Evolutionary conservation across 2,329 filamentous ascomycete species (phyloP).

Genomic region (Monosporascus cannonballus): DNA sequence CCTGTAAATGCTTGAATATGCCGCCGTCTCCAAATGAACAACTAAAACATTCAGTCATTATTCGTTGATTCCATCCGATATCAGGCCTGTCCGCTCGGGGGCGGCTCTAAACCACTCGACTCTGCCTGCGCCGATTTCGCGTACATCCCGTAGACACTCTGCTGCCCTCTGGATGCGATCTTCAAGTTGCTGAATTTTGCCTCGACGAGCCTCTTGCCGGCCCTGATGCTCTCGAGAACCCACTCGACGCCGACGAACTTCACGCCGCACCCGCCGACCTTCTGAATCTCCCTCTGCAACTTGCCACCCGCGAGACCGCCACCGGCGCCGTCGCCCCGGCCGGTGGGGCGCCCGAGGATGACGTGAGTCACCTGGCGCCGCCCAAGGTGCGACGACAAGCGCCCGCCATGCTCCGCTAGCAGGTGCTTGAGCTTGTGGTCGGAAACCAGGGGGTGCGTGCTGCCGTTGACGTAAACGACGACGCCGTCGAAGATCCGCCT

Average conservation of each 20-base stretch:
- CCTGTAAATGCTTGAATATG: too few relatives aligned
- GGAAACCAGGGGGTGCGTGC: constrained; percentile 72
- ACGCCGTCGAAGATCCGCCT: constrained; percentile 61
- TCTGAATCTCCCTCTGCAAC: constrained; percentile 71
- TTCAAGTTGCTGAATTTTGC: constrained; percentile 61
- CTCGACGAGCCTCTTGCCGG: constrained; percentile 68
- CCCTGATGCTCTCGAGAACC: constrained; percentile 78
- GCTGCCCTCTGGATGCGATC: constrained; percentile 55
- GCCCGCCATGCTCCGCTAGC: constrained; percentile 67
- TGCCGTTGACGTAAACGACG: constrained; percentile 81
- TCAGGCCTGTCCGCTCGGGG: background rate
- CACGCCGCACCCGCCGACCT: constrained; percentile 60
- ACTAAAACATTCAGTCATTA: too few relatives aligned
- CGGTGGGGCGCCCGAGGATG: constrained; percentile 60
- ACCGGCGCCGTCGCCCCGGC: constrained; percentile 49
- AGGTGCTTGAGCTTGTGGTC: constrained; percentile 82
- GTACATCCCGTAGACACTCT: constrained; percentile 54
- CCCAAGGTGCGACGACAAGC: constrained; percentile 63
- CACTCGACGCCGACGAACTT: constrained; percentile 80
- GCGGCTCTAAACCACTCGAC: background rate
- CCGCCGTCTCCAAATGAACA: too few relatives aligned
- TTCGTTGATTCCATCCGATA: too few relatives aligned
- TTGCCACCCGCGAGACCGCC: constrained; percentile 74
- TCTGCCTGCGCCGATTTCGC: constrained; percentile 7
- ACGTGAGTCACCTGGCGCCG: constrained; percentile 78